Base-by-base conservation (phyloP, 169 alveolate genomes). In the Plasmodium adleri region DNA sequence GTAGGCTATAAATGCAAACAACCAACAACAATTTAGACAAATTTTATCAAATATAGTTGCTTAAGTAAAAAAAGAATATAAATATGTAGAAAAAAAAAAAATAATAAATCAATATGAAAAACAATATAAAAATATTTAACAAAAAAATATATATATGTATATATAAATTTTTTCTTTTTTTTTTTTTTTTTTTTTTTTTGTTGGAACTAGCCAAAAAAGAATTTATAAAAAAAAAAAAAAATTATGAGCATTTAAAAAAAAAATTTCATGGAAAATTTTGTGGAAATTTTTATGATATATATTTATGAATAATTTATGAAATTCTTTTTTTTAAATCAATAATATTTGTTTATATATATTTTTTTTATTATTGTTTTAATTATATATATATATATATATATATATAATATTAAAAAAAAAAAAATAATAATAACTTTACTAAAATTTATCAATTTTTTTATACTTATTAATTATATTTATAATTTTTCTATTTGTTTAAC, bases 1-100 rank as follows among this genome's bases (percentile, higher is more conserved):
- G 3, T 45, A 83, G 80, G 91, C 91, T 24, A 72, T 83, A 26
- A 83, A 83, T 66, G 71, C 80, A 64, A 83, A 83, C 67, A 83
- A 83, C 43, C 91, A 83, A 32, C 91, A 83, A 62, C 91, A 83
- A 62, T 83, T 83, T 62, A 67, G 91, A 68, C 91, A 83, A 68
- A 70, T 83, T 68, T 83, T 83, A 62, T 83, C 85, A 32, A 83
- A 83, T 70, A 54, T 83, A 43, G 91, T 70, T 67, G 85, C 73
- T 47, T 28, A 28, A 83, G 15, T 68, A 45, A 47, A 70, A 63
- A 50, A 58, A 20, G 17, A 10, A 58, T 17, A 47, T 6, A 52
- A 47, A 20, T 28, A 43, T 28, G n/a, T 12, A 45, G 17, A 20
- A 7, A 59, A 60, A 32, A 56, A 58, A 32, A 62, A 32, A 56